Evolutionary conservation across 257 asterid species (phyloP), one percentile per base, ranked within the genome.

Genomic region (Oldenlandia corymbosa): DNA sequence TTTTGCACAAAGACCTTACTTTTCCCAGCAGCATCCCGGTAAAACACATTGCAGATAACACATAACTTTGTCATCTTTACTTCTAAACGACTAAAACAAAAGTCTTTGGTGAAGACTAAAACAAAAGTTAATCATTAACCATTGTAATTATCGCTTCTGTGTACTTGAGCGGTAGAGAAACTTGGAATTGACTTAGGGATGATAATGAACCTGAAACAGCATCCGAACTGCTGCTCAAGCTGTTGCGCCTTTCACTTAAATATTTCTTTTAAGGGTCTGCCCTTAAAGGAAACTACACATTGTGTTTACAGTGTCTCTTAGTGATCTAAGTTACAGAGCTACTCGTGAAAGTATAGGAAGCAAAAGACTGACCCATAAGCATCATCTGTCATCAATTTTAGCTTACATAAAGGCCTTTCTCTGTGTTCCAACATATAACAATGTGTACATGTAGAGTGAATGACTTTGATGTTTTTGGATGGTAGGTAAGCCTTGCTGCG

Each of bases 11-110:
- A 77, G 99, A 89, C 76, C 93, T 89, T 75, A 92, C 99, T 72
- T 92, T 92, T 82, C 99, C 97, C 36, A 92, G 97, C 66, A 89
- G 96, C 84, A 89, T 92, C 73, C 90, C 83, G 90, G 98, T 92
- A 85, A 61, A 41, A 37, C 30, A 26, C 58, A 24, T 46, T 62
- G 67, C 46, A 30, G 12, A 46, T 30, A 5, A 47, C 1, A 13
- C 5, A 18, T n/a, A 16, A 14, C 1, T 8, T 30, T 37, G 34
- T 28, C 2, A 34, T 27, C 3, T 23, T 41, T 26, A 41, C 13
- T 1, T 1, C 27, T 4, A 7, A 13, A 53, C 27, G 58, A 9
- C 18, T 45, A 8, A 2, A 30, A 30, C 24, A 28, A 54, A 54
- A 28, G 2, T 37, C n/a, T n/a, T n/a, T n/a, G n/a, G n/a, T n/a